Evolutionary conservation across 345 rosid species (phyloP), one percentile per base, ranked within the genome.

Genomic region (Heritiera fomes): DNA sequence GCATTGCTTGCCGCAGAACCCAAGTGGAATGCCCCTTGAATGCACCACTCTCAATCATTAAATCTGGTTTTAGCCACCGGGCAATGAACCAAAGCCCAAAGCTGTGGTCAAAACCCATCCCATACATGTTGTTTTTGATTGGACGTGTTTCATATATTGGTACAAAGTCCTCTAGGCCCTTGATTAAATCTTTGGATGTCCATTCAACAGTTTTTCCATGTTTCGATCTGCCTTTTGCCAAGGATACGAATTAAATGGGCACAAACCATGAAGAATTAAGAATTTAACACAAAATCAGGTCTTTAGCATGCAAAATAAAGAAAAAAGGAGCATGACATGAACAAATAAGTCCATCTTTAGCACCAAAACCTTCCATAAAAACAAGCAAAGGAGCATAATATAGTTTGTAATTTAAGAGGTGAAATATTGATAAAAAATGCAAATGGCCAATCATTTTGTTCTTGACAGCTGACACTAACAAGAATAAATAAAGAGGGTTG

Each of bases 171-270:
- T 91, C 98, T 78, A 94, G 81, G 73, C 86, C 98, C 83, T 93
- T 94, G 82, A 89, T 82, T 80, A 97, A 86, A 86, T 97, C 99
- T 85, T 97, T 94, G 83, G 94, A 77, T 59, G 98, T 94, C 99
- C 99, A 97, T 79, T 90, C 92, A 78, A 97, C 98, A 62, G 86
- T 90, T 85, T 91, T 92, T 79, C 97, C 98, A 80, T 89, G 97
- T 97, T 93, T 97, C 93, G 99, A 91, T 94, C 99, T 97, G 98
- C 99, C 99, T 94, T 92, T 94, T 89, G 89, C 87, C 91, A 91
- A 90, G 86, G 90, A 87, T 63, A 82, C 82, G 18, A 90, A 87
- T 89, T 85, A 87, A 87, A 87, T 78, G 71, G 87, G 79, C 58
- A 55, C 75, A 77, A 55, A 82, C 59, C 17, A 63, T 86, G 84